phyloP scores from a whole-genome alignment of 306 rosid species.

The Canavalia ensiformis region DNA sequence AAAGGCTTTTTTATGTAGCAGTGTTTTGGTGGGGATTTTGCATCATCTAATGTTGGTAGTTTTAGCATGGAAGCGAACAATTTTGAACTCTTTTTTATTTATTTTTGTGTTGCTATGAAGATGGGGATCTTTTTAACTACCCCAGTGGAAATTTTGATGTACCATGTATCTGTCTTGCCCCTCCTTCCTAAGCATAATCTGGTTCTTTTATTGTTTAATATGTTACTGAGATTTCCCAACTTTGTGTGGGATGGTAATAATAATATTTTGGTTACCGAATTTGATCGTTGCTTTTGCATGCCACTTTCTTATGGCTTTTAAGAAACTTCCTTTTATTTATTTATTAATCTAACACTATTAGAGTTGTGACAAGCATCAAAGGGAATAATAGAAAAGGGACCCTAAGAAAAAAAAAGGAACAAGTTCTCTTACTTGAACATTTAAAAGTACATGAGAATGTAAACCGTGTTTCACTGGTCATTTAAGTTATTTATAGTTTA shows the following conservation, averaged over 20 bases:
- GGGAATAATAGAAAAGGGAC: too few relatives aligned
- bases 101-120: slow-evolving; percentile 18
- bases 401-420: too few relatives aligned
- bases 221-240: not conserved
- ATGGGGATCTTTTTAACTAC: slow-evolving; percentile 5
- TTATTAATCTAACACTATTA: too few relatives aligned
- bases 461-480: too few relatives aligned
- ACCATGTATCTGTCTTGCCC: not conserved
- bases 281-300: too few relatives aligned
- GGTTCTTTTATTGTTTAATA: slow-evolving; percentile 25
- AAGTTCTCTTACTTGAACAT: too few relatives aligned
- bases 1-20: not conserved
- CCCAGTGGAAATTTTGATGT: slow-evolving; percentile 19
- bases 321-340: too few relatives aligned
- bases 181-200: not conserved
- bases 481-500: too few relatives aligned
- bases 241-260: not conserved
- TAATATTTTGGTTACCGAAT: not conserved
- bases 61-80: slow-evolving; percentile 27
- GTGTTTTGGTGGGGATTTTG: slow-evolving; percentile 24
- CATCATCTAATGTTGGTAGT: slow-evolving; percentile 20
- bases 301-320: too few relatives aligned
- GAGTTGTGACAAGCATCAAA: too few relatives aligned
- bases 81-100: not conserved
- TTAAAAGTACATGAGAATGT: too few relatives aligned